Evolutionary conservation across 2,329 filamentous ascomycete species (phyloP), one percentile per base, ranked within the genome.

Genomic region (Aspergillus neoniger): DNA sequence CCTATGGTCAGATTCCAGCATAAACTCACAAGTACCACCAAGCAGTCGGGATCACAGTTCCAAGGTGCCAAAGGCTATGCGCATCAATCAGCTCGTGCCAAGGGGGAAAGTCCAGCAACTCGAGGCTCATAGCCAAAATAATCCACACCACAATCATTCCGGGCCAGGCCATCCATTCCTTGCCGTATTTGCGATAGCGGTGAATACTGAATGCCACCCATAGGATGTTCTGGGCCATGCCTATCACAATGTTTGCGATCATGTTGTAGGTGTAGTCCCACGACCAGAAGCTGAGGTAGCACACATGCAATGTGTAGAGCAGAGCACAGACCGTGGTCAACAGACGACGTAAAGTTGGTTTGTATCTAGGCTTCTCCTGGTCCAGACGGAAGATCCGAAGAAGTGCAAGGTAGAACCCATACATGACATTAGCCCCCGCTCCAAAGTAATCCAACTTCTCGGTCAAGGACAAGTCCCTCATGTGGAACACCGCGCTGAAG

Each of bases 201-300:
- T 81, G 80, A 67, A 90, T 86, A 73, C 90, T 93, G 77, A 96
- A 97, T 76, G 86, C 90, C 47, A 84, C 91, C 95, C 95, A 98
- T 60, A 98, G 79, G 4, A 88, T 55, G 70, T 98, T 96, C 72
- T 92, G 89, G 4, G 93, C 76, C 43, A 92, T 81, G 3, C 95
- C 95, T 10, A 90, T 86, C 3, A 85, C 86, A 19, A 99, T 91
- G 71, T 98, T 99, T 55, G 93, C 95, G 1, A 90, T 87, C 92
- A 99, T 98, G 75, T 99, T 99, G 80, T 99, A 99, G 5, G 89
- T 90, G 75, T 99, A 99, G 76, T 98, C 91, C 91, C 95, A 99
- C 17, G 83, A 82, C 82, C 93, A 91, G 67, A 92, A 86, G 72
- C 89, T 91, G 57, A 99, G 83, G 75, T 96, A 99, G 49, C 81